Evolutionary conservation across 495 filamentous ascomycete species (phyloP).

Genomic region (Penicillium angulare): DNA sequence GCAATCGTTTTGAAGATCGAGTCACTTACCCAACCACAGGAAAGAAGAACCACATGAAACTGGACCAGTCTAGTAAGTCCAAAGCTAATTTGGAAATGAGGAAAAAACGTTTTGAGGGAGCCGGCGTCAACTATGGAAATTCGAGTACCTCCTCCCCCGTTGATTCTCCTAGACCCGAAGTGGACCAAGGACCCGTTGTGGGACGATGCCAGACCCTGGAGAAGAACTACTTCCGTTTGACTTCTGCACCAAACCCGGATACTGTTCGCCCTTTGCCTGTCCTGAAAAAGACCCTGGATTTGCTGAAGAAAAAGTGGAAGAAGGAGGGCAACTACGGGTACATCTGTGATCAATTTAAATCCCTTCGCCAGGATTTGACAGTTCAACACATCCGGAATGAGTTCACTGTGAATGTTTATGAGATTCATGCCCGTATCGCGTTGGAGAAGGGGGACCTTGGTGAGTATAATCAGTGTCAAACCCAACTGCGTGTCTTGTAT

Average conservation of each 20-base stretch:
- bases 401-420: conserved; percentile 93
- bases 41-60: conserved; percentile 58
- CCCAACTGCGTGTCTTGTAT: conserved; percentile 90
- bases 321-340: conserved; percentile 92
- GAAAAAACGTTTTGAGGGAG: conserved; percentile 77
- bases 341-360: conserved; percentile 99
- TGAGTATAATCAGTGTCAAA: conserved; percentile 99
- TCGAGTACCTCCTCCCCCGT: conserved; percentile 50
- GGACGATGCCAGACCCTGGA: conserved; percentile 83
- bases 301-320: conserved; percentile 92
- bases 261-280: conserved; percentile 83
- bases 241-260: conserved; percentile 79
- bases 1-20: conserved; percentile 70
- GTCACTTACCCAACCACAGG: conserved; percentile 61
- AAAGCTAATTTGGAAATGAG: conserved; percentile 86
- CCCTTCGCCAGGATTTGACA: conserved; percentile 94
- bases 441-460: conserved; percentile 98
- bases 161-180: conserved; percentile 57
- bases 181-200: conserved; percentile 73
- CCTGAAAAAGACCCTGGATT: conserved; percentile 77
- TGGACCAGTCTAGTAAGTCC: conserved; percentile 73
- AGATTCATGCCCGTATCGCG: conserved; percentile 96
- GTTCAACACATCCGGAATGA: conserved; percentile 96
- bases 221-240: conserved; percentile 93
- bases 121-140: conserved; percentile 47